phyloP scores from a whole-genome alignment of 1,139 yeast genomes.

The Suhomyces maxii region DNA sequence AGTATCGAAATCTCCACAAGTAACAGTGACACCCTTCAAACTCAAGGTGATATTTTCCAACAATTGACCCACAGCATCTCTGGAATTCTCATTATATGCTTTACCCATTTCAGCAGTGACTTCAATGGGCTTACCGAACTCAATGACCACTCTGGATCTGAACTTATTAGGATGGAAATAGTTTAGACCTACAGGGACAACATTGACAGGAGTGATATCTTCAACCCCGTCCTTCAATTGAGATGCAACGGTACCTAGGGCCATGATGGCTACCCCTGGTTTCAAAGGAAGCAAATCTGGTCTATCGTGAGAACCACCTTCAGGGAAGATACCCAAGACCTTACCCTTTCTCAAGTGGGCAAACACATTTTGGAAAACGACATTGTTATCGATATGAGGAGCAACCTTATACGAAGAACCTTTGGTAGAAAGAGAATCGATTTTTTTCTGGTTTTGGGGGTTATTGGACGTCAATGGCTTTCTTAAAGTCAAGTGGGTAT shows the following conservation, averaged over 20 bases:
- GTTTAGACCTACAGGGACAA: slow-evolving; percentile 96
- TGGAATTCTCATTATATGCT: slow-evolving; percentile 15
- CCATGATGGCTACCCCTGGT: slow-evolving; percentile 98
- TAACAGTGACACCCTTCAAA: slow-evolving; percentile 84
- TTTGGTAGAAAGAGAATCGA: slow-evolving; percentile 36
- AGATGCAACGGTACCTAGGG: slow-evolving; percentile 71
- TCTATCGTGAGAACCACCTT: slow-evolving; percentile 91
- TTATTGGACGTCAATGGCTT: slow-evolving; percentile 44
- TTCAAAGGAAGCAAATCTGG: slow-evolving; percentile 87
- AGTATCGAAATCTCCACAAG: slow-evolving; percentile 90
- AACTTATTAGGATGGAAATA: slow-evolving; percentile 95
- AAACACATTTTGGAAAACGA: slow-evolving; percentile 63
- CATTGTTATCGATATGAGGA: slow-evolving; percentile 61
- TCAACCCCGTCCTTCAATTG: slow-evolving; percentile 17
- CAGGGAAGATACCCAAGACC: slow-evolving; percentile 71
- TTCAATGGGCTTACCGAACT: slow-evolving; percentile 87
- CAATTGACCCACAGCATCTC: slow-evolving; percentile 41
- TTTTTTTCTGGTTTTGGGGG: slow-evolving; percentile 22
- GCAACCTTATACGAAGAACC: slow-evolving; percentile 61
- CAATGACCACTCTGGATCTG: slow-evolving; percentile 91
- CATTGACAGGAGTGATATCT: slow-evolving; percentile 49
- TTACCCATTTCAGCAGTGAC: slow-evolving; percentile 49
- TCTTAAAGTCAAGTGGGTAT: slow-evolving; percentile 49
- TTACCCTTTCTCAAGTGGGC: slow-evolving; percentile 57
- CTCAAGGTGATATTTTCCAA: slow-evolving; percentile 73